phyloP scores from a whole-genome alignment of 2,329 filamentous ascomycete species.

The Fusarium tanahbumbuense region DNA sequence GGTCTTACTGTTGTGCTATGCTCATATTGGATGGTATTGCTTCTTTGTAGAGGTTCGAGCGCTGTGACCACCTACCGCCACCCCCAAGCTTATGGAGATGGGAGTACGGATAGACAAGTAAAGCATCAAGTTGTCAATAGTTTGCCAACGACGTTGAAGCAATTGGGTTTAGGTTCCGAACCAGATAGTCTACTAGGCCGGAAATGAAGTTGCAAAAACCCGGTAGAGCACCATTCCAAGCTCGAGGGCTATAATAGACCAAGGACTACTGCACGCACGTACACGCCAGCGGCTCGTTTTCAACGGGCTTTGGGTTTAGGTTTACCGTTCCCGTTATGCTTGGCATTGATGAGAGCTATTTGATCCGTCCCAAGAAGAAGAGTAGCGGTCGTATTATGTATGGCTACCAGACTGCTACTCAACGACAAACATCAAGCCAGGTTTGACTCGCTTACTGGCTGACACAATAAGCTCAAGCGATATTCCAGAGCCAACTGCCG shows the following conservation, averaged over 20 bases:
- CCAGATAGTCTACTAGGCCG: neutral
- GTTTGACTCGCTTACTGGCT: neutral
- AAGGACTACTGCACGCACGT: neutral
- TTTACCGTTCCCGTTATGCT: constrained; percentile 7
- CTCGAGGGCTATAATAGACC: neutral
- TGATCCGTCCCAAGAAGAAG: neutral
- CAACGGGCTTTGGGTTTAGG: constrained; percentile 12
- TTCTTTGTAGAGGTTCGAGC: constrained; percentile 1
- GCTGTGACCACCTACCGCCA: neutral
- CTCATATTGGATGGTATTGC: neutral
- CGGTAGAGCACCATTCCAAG: neutral
- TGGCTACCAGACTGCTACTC: neutral
- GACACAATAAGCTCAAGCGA: neutral
- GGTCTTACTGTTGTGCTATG: neutral
- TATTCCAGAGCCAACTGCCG: neutral
- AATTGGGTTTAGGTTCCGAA: neutral
- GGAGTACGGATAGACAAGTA: neutral
- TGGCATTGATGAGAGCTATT: neutral
- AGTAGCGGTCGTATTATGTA: neutral
- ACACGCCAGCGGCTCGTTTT: constrained; percentile 17
- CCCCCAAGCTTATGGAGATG: neutral
- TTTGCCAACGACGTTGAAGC: neutral
- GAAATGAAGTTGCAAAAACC: neutral
- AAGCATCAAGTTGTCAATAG: neutral
- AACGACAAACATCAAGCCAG: neutral